Evolutionary conservation across 257 asterid genomes (phyloP).

Genomic region (Solanum clarkiae): DNA sequence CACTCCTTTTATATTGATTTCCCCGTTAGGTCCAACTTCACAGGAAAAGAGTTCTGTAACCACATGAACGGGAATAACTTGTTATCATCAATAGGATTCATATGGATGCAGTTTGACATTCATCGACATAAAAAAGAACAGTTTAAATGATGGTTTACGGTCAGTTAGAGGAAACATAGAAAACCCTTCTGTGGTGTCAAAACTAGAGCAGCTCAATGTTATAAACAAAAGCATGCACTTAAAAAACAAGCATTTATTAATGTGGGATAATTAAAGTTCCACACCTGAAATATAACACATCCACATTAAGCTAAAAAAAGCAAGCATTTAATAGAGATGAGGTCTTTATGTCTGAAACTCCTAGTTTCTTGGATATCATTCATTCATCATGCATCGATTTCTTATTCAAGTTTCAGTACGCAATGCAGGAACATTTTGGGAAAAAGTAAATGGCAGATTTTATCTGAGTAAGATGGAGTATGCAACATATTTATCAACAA

Average conservation of each 20-base stretch:
- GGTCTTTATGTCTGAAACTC: not conserved
- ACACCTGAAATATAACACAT: not conserved
- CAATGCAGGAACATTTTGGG: not conserved
- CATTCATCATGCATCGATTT: not conserved
- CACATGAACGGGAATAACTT: not conserved
- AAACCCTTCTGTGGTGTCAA: not conserved
- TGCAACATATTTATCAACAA: not conserved
- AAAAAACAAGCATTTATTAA: not conserved
- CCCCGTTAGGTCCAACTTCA: slow-evolving; percentile 26
- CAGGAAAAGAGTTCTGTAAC: slow-evolving; percentile 19
- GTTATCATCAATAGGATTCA: not conserved
- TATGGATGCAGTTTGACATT: not conserved
- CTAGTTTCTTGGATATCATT: not conserved
- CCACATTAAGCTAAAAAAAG: not conserved
- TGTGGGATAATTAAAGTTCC: not conserved
- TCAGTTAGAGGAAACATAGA: not conserved
- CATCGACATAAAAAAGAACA: not conserved
- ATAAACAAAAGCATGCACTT: not conserved
- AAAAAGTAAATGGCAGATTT: not conserved
- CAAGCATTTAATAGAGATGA: not conserved
- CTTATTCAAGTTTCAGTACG: not conserved
- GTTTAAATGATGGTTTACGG: not conserved
- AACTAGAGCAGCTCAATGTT: not conserved
- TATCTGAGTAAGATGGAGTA: not conserved
- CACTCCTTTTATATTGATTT: slow-evolving; percentile 16